A percentile compares a stretch with the other conserved stretches of the same genome.
phyloP scores from a whole-genome alignment of 805 yeast species.

The Wickerhamiella qilinensis region DNA sequence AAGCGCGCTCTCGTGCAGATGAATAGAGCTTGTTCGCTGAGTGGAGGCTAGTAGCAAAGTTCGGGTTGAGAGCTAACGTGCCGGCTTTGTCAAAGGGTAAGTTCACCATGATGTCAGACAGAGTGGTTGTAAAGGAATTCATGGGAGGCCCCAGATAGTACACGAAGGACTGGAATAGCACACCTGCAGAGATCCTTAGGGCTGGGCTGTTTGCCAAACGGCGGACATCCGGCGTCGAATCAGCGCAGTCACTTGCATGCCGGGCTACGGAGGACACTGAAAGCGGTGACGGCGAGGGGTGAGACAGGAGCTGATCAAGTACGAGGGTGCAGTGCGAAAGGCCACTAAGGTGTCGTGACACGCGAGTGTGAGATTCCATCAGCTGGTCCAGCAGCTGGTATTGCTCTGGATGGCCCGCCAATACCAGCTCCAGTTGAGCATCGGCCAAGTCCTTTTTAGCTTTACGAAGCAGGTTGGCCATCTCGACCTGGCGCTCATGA shows the following conservation, averaged over 20 bases:
- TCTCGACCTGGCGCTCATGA: conserved; percentile 21
- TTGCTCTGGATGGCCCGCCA: conserved; percentile 41
- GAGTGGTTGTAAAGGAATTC: conserved; percentile 46
- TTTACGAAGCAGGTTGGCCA: conserved; percentile 27
- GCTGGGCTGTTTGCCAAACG: background rate
- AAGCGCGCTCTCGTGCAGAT: conserved; percentile 38
- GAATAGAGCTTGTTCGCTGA: conserved; percentile 41
- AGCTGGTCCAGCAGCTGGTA: conserved; percentile 25
- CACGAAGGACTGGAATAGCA: conserved; percentile 51
- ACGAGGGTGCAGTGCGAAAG: conserved; percentile 52
- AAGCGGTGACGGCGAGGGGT: background rate
- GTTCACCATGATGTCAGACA: conserved; percentile 38
- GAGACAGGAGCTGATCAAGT: conserved; percentile 38
- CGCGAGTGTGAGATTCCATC: conserved; percentile 29
- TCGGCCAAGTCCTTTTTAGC: conserved; percentile 35
- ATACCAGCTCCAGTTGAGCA: conserved; percentile 41
- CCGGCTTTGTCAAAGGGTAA: conserved; percentile 33
- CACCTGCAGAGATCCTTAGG: conserved; percentile 12
- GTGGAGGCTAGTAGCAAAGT: conserved; percentile 26
- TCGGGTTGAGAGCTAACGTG: conserved; percentile 27
- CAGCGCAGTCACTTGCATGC: background rate
- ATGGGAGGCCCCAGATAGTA: conserved; percentile 58
- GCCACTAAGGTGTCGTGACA: conserved; percentile 49
- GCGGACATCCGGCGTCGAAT: background rate
- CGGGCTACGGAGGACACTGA: background rate